A percentile compares a stretch with the other conserved stretches of the same genome.
Conservation (phyloP, 352 stramenopile genomes). For the Phytophthora pluvialis region DNA sequence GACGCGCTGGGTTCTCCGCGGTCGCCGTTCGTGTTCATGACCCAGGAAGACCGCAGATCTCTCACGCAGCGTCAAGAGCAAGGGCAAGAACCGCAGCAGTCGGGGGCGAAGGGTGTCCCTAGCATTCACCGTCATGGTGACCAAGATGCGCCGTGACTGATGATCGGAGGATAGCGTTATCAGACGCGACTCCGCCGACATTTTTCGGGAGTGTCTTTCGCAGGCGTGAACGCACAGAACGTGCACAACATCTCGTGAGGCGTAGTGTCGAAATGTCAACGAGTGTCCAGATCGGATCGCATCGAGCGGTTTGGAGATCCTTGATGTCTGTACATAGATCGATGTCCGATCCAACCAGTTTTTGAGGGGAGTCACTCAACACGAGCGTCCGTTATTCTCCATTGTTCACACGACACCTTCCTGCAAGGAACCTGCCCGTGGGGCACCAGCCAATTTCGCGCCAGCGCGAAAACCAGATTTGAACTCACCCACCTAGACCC, state of each 20-base stretch:
- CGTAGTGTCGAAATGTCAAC: slow-evolving; percentile 11
- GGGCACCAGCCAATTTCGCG: neutral
- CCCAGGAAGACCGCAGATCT: slow-evolving; percentile 37
- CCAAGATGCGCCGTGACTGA: slow-evolving; percentile 10
- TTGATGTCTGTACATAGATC: slow-evolving; percentile 12
- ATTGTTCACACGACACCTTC: neutral
- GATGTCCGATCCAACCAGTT: slow-evolving; percentile 4
- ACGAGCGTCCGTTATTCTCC: neutral
- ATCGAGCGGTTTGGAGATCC: neutral
- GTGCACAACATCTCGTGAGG: slow-evolving; percentile 28
- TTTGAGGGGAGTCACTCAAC: slow-evolving; percentile 7
- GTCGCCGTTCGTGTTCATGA: slow-evolving; percentile 47
- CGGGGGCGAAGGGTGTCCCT: neutral
- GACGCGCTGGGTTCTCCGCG: slow-evolving; percentile 51
- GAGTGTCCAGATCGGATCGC: neutral
- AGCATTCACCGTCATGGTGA: slow-evolving; percentile 19
- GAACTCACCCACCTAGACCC: neutral
- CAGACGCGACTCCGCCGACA: slow-evolving; percentile 15
- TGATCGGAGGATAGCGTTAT: slow-evolving; percentile 13
- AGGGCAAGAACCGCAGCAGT: slow-evolving; percentile 14
- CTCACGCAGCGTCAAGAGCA: slow-evolving; percentile 31
- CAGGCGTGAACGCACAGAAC: slow-evolving; percentile 22
- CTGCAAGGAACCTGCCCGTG: neutral
- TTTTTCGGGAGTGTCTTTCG: slow-evolving; percentile 7
- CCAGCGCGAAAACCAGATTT: slow-evolving; percentile 8